Evolutionary conservation across 192 early-diverging fungal species (phyloP).

Genomic region (Rhizophagus sp.): DNA sequence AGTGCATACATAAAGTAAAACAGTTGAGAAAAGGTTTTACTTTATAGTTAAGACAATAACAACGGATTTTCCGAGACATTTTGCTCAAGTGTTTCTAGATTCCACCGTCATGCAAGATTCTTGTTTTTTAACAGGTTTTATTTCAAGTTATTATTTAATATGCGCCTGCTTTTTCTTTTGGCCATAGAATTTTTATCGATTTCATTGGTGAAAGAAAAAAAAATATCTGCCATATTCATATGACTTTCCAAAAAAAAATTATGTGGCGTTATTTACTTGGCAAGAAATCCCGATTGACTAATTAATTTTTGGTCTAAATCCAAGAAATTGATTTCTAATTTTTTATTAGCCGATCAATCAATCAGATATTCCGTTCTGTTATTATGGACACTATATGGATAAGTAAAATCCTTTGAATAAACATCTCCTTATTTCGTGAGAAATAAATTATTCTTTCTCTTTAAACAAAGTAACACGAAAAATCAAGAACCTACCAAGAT

Average conservation of each 20-base stretch:
- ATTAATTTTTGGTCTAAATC: background rate
- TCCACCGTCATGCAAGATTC: background rate
- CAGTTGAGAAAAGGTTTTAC: too few relatives aligned
- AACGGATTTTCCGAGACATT: too few relatives aligned
- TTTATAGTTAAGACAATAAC: too few relatives aligned
- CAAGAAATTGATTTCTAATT: too few relatives aligned
- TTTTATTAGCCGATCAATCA: too few relatives aligned
- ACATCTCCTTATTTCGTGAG: background rate
- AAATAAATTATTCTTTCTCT: background rate
- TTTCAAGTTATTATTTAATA: background rate
- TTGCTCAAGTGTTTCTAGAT: too few relatives aligned
- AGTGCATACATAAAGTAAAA: background rate
- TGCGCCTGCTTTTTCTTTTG: too few relatives aligned
- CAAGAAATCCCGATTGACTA: too few relatives aligned
- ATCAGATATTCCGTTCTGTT: too few relatives aligned
- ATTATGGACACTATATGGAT: too few relatives aligned
- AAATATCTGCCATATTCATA: background rate
- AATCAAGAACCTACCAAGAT: background rate
- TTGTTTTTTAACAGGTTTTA: background rate
- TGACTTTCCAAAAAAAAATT: background rate
- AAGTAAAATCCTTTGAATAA: too few relatives aligned
- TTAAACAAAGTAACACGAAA: background rate
- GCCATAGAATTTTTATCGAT: too few relatives aligned
- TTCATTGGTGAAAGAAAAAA: background rate
- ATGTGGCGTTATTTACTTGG: background rate